Conservation (phyloP, 1,139 yeast species). For the Hansenula lynferdii region DNA sequence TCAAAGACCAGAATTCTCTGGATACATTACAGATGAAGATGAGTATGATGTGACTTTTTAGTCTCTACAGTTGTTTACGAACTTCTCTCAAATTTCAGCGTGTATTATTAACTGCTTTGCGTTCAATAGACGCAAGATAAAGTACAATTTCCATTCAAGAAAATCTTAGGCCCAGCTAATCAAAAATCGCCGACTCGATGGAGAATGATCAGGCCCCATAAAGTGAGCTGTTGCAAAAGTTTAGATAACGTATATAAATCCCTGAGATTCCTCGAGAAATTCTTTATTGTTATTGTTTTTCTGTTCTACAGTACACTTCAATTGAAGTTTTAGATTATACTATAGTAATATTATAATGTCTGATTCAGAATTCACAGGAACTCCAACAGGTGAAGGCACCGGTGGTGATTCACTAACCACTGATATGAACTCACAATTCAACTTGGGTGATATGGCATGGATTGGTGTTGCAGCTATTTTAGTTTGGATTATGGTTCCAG, state of each 20-base stretch:
- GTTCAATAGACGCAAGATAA: too few relatives aligned
- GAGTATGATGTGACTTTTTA: too few relatives aligned
- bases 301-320: neutral
- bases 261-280: neutral
- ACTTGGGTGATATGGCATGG: slow-evolving; percentile 84
- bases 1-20: too few relatives aligned
- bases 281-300: neutral
- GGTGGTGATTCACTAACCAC: slow-evolving; percentile 78
- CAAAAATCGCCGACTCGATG: too few relatives aligned
- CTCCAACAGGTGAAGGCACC: slow-evolving; percentile 51
- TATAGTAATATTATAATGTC: slow-evolving; percentile 25
- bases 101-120: too few relatives aligned
- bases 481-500: slow-evolving; percentile 95
- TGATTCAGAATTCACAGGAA: slow-evolving; percentile 26
- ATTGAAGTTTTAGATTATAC: neutral
- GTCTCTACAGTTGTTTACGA: too few relatives aligned
- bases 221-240: neutral
- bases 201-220: too few relatives aligned
- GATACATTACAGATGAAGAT: too few relatives aligned
- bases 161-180: too few relatives aligned
- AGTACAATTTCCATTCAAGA: too few relatives aligned
- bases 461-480: slow-evolving; percentile 68
- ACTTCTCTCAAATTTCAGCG: too few relatives aligned
- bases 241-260: neutral
- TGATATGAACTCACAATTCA: slow-evolving; percentile 71